Evolutionary conservation across 495 filamentous ascomycete species (phyloP).

Genomic region (Thozetella sp.): DNA sequence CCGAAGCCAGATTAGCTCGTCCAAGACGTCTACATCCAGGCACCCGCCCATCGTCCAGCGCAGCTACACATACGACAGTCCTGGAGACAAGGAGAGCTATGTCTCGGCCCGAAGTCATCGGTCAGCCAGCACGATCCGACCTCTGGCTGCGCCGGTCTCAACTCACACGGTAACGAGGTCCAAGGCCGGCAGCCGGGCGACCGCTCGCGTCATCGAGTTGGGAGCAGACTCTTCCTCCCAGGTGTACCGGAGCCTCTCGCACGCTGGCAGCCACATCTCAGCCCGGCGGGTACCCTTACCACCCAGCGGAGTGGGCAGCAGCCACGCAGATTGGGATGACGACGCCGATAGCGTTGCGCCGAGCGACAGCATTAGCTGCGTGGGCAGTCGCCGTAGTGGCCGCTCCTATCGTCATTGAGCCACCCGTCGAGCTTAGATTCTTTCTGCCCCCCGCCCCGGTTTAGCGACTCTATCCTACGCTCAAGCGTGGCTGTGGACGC

Average conservation of each 20-base stretch:
- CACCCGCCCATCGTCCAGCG: conserved; percentile 27
- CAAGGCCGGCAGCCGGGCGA: conserved; percentile 27
- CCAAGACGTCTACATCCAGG: conserved; percentile 17
- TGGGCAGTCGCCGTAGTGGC: conserved; percentile 46
- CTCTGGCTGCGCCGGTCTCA: conserved; percentile 11
- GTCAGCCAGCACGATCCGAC: conserved; percentile 31
- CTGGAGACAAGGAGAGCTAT: conserved; percentile 32
- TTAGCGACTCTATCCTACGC: too few relatives aligned
- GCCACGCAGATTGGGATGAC: conserved; percentile 28
- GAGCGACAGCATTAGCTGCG: conserved; percentile 69
- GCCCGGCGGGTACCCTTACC: conserved; percentile 49
- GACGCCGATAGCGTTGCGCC: conserved; percentile 54
- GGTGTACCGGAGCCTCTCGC: conserved; percentile 11
- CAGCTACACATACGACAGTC: conserved; percentile 26
- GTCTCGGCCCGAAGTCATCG: conserved; percentile 36
- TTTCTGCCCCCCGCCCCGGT: too few relatives aligned
- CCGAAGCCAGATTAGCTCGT: conserved; percentile 22
- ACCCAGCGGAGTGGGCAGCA: conserved; percentile 36
- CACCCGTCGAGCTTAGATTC: neutral
- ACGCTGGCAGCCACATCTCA: conserved; percentile 24
- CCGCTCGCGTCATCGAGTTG: conserved; percentile 29
- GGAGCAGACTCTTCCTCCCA: conserved; percentile 5
- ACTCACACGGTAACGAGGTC: conserved; percentile 24
- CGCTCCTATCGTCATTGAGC: conserved; percentile 14
- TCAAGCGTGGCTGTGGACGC: too few relatives aligned